Evolutionary conservation across 768 basidiomycete genomes (phyloP), one percentile per base, ranked within the genome.

Genomic region (Hericium rajendrae): DNA sequence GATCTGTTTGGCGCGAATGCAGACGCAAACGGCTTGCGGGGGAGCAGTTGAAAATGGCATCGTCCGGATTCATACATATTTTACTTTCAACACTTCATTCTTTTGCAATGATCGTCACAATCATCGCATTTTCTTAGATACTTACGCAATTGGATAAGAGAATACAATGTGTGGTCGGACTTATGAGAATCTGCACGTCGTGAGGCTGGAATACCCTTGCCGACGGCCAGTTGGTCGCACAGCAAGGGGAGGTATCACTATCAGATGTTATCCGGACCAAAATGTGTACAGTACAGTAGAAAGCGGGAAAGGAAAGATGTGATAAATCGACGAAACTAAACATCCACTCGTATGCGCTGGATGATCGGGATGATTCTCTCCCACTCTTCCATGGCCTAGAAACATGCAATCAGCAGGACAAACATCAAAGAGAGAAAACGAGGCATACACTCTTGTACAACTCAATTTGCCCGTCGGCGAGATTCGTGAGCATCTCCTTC

Each of bases 301-400:
- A 26, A 51, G 57, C 56, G 52, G 54, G 39, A 28, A 43, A 53
- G 55, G 59, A 43, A 59, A 62, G 54, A 63, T 56, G 60, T 41
- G 57, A 48, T 58, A 53, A 49, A 24, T 59, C 48, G 40, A 54
- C 52, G 57, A 48, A 32, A 58, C 74, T 81, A 91, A 68, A 91
- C 83, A 72, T 94, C 92, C 73, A 95, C 93, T 55, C 91, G 85
- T 75, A 95, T 95, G 56, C 91, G 88, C 71, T 94, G 91, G 67
- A 95, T 85, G 64, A 93, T 76, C 64, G 93, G 90, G 78, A 94
- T 92, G 68, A 94, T 88, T 71, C 88, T 78, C 55, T 97, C 94
- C 94, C 93, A 97, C 70, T 97, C 94, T 64, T 97, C 92, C 89
- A 95, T 94, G 55, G 91, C 84, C 87, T 92, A 62, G 18, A 53